Evolutionary conservation across 2,329 filamentous ascomycete genomes (phyloP).

Genomic region (Fusarium anguioides): DNA sequence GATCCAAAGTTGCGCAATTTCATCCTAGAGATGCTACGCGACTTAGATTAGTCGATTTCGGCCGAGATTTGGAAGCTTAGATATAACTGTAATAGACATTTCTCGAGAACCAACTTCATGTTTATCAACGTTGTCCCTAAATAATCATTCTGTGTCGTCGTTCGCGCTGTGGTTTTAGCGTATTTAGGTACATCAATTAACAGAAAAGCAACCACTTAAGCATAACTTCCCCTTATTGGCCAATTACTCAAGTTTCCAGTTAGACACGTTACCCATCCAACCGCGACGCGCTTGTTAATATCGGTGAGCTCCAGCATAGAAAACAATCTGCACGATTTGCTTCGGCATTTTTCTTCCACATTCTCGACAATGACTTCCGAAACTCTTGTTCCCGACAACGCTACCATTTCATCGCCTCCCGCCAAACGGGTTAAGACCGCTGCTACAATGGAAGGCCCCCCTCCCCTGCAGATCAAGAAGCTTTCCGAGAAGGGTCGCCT

Average conservation of each 20-base stretch:
- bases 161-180: not conserved
- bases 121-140: not conserved
- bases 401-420: constrained; percentile 75
- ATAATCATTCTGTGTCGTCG: not conserved
- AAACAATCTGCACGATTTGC: constrained; percentile 29
- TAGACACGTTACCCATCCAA: constrained; percentile 36
- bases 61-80: constrained; percentile 69
- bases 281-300: constrained; percentile 48
- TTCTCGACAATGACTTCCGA: constrained; percentile 38
- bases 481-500: constrained; percentile 81
- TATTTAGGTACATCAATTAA: not conserved
- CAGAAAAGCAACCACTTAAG: constrained; percentile 40
- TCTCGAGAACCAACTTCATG: not conserved
- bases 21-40: constrained; percentile 71
- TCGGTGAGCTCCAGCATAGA: constrained; percentile 42
- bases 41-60: constrained; percentile 72
- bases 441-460: constrained; percentile 56
- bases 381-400: constrained; percentile 52
- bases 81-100: not conserved
- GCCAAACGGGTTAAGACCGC: constrained; percentile 82
- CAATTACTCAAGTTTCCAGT: constrained; percentile 34
- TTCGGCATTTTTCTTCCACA: constrained; percentile 26
- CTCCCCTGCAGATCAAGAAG: constrained; percentile 87
- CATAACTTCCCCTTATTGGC: constrained; percentile 40
- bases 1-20: constrained; percentile 74